Conservation (phyloP, 2,329 filamentous ascomycete genomes). For the Claviceps capensis region DNA sequence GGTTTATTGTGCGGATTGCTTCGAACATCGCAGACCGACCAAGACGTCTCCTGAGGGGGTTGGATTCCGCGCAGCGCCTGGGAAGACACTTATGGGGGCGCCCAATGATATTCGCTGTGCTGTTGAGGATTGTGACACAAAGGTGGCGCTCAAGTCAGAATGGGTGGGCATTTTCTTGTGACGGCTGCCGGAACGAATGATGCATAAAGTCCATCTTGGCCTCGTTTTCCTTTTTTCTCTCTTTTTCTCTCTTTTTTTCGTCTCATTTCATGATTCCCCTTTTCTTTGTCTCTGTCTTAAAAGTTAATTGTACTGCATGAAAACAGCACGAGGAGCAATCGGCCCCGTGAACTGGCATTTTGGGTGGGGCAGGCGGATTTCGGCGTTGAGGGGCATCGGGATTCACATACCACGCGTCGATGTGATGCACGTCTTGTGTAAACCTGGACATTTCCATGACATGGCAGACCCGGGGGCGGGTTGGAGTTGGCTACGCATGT, state of each 20-base stretch:
- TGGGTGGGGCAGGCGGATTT: not conserved
- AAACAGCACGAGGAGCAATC: not conserved
- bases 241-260: not conserved
- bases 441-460: not conserved
- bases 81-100: slow-evolving; percentile 13
- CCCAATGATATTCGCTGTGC: slow-evolving; percentile 33
- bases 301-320: not conserved
- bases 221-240: too few species aligned
- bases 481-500: not conserved
- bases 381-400: not conserved
- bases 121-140: slow-evolving; percentile 41
- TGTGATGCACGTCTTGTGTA: not conserved
- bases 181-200: not conserved
- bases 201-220: not conserved
- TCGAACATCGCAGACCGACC: slow-evolving; percentile 36
- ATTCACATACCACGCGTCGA: not conserved
- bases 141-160: slow-evolving; percentile 37
- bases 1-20: slow-evolving; percentile 52
- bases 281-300: not conserved
- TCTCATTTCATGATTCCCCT: not conserved
- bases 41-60: slow-evolving; percentile 20
- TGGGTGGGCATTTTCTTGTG: slow-evolving; percentile 50
- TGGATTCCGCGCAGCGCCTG: slow-evolving; percentile 24
- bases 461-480: not conserved
- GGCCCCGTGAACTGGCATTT: not conserved